Conservation (phyloP, 2,329 filamentous ascomycete species). For the Endothia cerciana region DNA sequence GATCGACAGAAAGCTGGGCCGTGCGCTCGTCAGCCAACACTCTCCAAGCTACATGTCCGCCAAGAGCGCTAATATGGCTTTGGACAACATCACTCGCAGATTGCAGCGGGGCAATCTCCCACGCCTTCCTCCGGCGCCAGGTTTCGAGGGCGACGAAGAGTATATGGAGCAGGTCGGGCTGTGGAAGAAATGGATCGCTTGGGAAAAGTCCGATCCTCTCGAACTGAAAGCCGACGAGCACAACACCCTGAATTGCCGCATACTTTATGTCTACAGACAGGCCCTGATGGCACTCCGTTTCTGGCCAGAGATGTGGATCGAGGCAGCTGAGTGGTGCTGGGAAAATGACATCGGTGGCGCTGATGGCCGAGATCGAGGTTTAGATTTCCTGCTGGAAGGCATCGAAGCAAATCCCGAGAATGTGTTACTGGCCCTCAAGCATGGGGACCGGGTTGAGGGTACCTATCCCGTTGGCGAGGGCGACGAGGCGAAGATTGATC, state of each 20-base stretch:
- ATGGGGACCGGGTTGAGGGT: constrained; percentile 84
- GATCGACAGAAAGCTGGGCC: constrained; percentile 89
- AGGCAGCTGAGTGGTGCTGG: constrained; percentile 91
- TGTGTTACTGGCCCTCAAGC: constrained; percentile 85
- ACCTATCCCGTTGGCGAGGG: constrained; percentile 77
- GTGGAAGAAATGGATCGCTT: constrained; percentile 93
- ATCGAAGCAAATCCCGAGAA: constrained; percentile 92
- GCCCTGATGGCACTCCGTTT: constrained; percentile 92
- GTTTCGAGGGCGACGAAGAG: constrained; percentile 85
- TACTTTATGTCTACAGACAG: constrained; percentile 91
- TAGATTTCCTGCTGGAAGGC: constrained; percentile 79
- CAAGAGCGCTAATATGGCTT: constrained; percentile 82
- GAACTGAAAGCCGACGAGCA: constrained; percentile 83
- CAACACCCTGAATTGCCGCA: constrained; percentile 73
- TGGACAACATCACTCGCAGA: constrained; percentile 85
- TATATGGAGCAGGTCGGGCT: constrained; percentile 82
- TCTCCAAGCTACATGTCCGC: constrained; percentile 96
- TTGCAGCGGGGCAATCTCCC: constrained; percentile 79
- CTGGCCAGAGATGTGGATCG: constrained; percentile 95
- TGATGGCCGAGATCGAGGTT: constrained; percentile 66
- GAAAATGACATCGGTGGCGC: constrained; percentile 66
- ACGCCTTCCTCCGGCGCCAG: constrained; percentile 77
- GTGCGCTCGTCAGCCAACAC: constrained; percentile 91
- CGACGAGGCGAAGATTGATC: constrained; percentile 73
- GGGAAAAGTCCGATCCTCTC: constrained; percentile 92